phyloP scores from a whole-genome alignment of 75 land plant species.

The Adiantum capillusveneris region DNA sequence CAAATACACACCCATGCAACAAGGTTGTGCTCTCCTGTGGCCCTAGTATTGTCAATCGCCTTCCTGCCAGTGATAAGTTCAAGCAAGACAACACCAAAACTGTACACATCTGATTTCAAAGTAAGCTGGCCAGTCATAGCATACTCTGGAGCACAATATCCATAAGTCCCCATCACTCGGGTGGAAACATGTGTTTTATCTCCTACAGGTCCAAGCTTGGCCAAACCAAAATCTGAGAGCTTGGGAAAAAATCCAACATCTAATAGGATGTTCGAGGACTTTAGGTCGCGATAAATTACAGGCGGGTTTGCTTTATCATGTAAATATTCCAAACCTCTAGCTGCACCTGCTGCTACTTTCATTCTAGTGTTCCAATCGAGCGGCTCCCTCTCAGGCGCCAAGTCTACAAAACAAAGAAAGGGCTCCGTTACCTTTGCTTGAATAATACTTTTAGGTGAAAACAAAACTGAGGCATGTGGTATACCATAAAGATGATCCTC shows the following conservation, averaged over 20 bases:
- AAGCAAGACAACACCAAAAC: constrained; percentile 68
- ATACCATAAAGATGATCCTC: constrained; percentile 62
- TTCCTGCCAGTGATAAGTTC: constrained; percentile 65
- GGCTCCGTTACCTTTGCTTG: background rate
- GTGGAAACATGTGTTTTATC: constrained; percentile 69
- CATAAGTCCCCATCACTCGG: constrained; percentile 69
- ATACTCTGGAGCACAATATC: constrained; percentile 81
- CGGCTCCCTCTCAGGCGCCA: constrained; percentile 34
- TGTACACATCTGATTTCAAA: constrained; percentile 70
- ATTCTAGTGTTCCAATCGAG: constrained; percentile 70
- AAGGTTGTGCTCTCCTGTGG: constrained; percentile 64
- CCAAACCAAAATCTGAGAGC: constrained; percentile 71
- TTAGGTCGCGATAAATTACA: constrained; percentile 68
- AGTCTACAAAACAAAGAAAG: constrained; percentile 29
- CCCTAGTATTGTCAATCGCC: constrained; percentile 58
- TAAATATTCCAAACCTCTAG: constrained; percentile 61
- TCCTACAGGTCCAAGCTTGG: constrained; percentile 72
- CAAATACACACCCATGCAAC: constrained; percentile 61
- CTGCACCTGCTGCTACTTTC: constrained; percentile 72
- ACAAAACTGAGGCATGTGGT: background rate
- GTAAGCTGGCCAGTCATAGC: constrained; percentile 81
- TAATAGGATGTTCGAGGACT: constrained; percentile 66
- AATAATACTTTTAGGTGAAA: too few relatives aligned
- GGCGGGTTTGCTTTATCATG: constrained; percentile 70
- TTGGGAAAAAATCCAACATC: constrained; percentile 61